Evolutionary conservation across 2,329 filamentous ascomycete genomes (phyloP), one percentile per base, ranked within the genome.

Genomic region (Epichloe hybrida): DNA sequence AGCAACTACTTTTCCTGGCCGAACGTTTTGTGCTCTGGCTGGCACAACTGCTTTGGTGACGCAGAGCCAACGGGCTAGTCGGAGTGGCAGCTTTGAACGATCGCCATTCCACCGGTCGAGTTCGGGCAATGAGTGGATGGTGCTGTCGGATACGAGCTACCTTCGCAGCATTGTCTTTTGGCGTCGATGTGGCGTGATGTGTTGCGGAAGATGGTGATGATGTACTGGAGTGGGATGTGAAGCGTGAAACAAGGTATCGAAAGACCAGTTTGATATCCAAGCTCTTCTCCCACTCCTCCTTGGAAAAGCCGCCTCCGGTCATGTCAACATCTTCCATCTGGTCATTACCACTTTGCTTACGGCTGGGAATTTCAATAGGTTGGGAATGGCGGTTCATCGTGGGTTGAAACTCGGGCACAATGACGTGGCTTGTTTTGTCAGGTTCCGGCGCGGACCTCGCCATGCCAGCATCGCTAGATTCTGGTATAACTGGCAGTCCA

Each of bases 201-300:
- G 72, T 62, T 11, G 71, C 72, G 15, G 71, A 69, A 43, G 72
- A 61, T 13, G 70, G 66, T 23, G 63, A 59, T 46, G 72, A 66
- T 57, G 61, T 66, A 54, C 70, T 66, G 50, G 66, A 64, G 6
- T 71, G 69, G 15, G 77, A 71, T 52, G 80, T 73, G 65, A 95
- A 91, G 53, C 87, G 82, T 17, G 80, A 85, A 52, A 83, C 80
- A 34, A 95, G 75, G 62, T 93, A 97, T 46, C 83, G 81, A 71
- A 97, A 97, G 36, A 97, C 86, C 64, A 95, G 85, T 62, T 86
- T 86, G 56, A 96, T 80, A 61, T 97, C 90, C 5, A 97, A 76
- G 50, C 95, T 87, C 53, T 84, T 83, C 67, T 97, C 90, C 93
- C 93, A 98, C 62, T 95, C 93, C 37, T 93, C 86, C 59, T 87